Evolutionary conservation across 2,329 filamentous ascomycete genomes (phyloP), one percentile per base, ranked within the genome.

Genomic region (Akanthomyces lecanii): DNA sequence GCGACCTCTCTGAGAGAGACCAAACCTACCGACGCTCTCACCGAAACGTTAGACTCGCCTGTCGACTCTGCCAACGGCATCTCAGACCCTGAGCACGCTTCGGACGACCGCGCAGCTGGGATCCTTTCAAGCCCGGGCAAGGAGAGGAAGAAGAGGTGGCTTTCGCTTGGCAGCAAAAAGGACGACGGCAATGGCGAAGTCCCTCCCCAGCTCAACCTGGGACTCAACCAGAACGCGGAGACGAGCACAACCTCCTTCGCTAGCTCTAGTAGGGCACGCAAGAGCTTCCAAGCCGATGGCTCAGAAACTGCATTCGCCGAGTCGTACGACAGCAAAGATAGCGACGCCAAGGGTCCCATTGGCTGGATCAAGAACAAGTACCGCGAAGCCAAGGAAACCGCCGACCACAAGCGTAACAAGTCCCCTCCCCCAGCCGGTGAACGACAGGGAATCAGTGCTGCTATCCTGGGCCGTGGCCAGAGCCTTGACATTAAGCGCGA

Each of bases 1-100:
- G n/a, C 58, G 66, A 12, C 44, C 64, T n/a, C 25, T 18, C 52
- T 44, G 3, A 5, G 3, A 6, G 44, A 42, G 23, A 14, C 21
- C n/a, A 55, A 50, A 16, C 60, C 18, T 7, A 11, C 79, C 61
- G 82, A 74, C 4, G 72, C 83, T 0, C 73, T 93, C 38, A 87
- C 85, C 67, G 86, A 86, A 66, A 82, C 83, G 64, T 96, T 92
- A 0, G 91, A 91, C 0, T 85, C 90, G 0, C 85, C 88, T 3
- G 96, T 90, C 68, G 94, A 91, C 33, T 86, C 84, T 0, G 85
- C 87, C 66, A 95, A 94, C 28, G 92, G 96, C 67, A 86, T 88
- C 25, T 96, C 92, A 0, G 92, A 97, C 71, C 72, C 87, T 36
- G 92, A 96, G 66, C 87, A 89, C 65, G 74, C 82, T 11, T 53